Base-by-base conservation (phyloP, 495 filamentous ascomycete species). In the Aspergillus mulundensis region DNA sequence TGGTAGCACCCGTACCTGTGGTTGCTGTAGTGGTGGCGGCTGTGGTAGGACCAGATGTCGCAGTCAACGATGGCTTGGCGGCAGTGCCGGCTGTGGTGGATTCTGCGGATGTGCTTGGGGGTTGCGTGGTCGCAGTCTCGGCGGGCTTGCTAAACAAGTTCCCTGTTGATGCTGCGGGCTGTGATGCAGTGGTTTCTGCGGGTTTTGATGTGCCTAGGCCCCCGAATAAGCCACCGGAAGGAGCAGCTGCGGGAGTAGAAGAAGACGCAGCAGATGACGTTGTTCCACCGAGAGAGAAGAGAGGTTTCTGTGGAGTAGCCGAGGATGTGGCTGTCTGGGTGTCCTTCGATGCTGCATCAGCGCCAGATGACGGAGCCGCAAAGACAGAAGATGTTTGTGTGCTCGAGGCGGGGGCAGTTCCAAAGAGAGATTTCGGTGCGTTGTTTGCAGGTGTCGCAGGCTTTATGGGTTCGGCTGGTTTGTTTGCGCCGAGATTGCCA, bases 381-480 rank as follows among this genome's bases (percentile, higher is more conserved):
- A 79, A 79, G 24, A 77, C 68, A 7, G 74, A 66, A 20, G 73
- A 53, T 41, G 66, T 45, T 53, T 70, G 61, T 28, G 63, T 41
- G 57, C 59, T 47, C 30, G 57, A 48, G 39, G 66, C 39, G 15
- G 65, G 42, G 24, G 66, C 52, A 18, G 49, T 59, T 50, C 67
- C 64, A 60, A 75, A 77, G 5, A 72, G 44, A 45, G 66, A 41
- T 19, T 72, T 70, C 6, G 58, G 14, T 32, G 60, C 56, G 51
- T 53, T 60, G 16, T 56, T 63, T 5, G 70, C 51, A 28, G 69
- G 39, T 28, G 65, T 63, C 6, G 73, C 40, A 19, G 76, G 70
- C 46, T 73, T 70, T 18, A 71, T 59, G 20, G 75, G 61, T 41
- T 72, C 75, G 16, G 73, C 70, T 15, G 78, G 69, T 48, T 76